Percentiles rank a stretch among this genome's conserved stretches.
Conservation (phyloP, 1,139 yeast genomes). For the Candida sanyaensis region DNA sequence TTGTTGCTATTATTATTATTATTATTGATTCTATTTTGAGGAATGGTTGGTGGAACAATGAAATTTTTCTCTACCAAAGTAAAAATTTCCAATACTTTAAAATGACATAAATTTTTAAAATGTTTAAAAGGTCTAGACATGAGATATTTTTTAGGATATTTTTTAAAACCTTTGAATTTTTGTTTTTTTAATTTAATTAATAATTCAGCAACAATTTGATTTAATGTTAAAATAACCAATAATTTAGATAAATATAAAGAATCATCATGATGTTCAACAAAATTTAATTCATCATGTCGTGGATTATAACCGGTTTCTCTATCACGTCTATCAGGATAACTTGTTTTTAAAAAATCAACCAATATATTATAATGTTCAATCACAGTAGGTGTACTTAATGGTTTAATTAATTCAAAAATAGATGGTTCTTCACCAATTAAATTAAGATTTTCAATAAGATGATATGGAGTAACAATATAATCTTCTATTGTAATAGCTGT, state of each 20-base stretch:
- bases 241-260: constrained; percentile 33
- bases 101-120: constrained; percentile 29
- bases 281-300: constrained; percentile 22
- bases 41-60: constrained; percentile 26
- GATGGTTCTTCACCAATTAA: constrained; percentile 25
- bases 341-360: constrained; percentile 25
- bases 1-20: no score
- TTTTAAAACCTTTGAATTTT: constrained; percentile 24
- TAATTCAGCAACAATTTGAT: constrained; percentile 33
- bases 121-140: constrained; percentile 24
- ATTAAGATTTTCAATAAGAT: constrained; percentile 23
- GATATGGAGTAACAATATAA: constrained; percentile 19
- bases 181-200: constrained; percentile 30
- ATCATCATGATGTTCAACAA: constrained; percentile 29
- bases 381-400: constrained; percentile 33
- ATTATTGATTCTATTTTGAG: constrained; percentile 8
- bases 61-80: constrained; percentile 31
- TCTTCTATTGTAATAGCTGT: constrained; percentile 9
- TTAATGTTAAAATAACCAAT: constrained; percentile 29
- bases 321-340: constrained; percentile 18
- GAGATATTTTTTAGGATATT: constrained; percentile 19
- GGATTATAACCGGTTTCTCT: constrained; percentile 7
- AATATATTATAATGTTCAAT: constrained; percentile 25
- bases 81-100: constrained; percentile 30
- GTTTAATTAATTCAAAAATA: constrained; percentile 23